A percentile compares a stretch with the other conserved stretches of the same genome.
These are phyloP conservation scores for Nothopassalora personata DNA, from an alignment of 2,329 filamentous ascomycete species.

Conservation along the genomic window DNA sequence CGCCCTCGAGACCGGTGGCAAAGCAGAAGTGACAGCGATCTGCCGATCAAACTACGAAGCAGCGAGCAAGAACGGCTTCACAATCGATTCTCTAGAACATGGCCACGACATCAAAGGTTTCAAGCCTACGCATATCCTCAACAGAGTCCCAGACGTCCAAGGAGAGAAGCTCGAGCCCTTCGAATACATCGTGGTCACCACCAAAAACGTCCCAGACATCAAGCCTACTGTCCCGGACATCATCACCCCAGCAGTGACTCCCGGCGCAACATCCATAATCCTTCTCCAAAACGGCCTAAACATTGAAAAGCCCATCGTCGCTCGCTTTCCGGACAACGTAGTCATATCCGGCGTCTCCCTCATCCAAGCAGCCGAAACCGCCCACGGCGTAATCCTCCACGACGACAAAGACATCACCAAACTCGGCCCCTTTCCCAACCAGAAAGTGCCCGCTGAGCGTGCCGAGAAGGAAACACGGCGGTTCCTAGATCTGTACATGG, in stretches of 20 bases:
- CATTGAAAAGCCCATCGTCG: constrained; percentile 52
- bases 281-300: constrained; percentile 61
- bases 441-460: constrained; percentile 29
- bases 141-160: constrained; percentile 45
- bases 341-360: constrained; percentile 51
- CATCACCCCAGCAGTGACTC: constrained; percentile 49
- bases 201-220: constrained; percentile 55
- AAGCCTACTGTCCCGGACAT: constrained; percentile 46
- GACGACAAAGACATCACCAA: constrained; percentile 48
- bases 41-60: constrained; percentile 52
- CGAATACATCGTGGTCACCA: constrained; percentile 54
- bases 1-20: constrained; percentile 48
- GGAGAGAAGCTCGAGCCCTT: constrained; percentile 33
- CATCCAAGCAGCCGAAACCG: constrained; percentile 48
- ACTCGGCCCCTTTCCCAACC: constrained; percentile 47
- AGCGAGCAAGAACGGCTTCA: constrained; percentile 47
- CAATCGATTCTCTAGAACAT: constrained; percentile 53
- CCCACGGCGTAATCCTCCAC: constrained; percentile 48
- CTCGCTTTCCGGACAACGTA: constrained; percentile 47
- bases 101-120: constrained; percentile 37
- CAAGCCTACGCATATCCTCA: constrained; percentile 37
- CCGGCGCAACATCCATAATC: constrained; percentile 49
- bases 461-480: constrained; percentile 32
- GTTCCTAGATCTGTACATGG: constrained; percentile 47
- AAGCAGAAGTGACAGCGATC: constrained; percentile 50